Percentiles rank a stretch among this genome's conserved stretches.
Conservation (phyloP, 83 land plant genomes). For the Thuja plicata region DNA sequence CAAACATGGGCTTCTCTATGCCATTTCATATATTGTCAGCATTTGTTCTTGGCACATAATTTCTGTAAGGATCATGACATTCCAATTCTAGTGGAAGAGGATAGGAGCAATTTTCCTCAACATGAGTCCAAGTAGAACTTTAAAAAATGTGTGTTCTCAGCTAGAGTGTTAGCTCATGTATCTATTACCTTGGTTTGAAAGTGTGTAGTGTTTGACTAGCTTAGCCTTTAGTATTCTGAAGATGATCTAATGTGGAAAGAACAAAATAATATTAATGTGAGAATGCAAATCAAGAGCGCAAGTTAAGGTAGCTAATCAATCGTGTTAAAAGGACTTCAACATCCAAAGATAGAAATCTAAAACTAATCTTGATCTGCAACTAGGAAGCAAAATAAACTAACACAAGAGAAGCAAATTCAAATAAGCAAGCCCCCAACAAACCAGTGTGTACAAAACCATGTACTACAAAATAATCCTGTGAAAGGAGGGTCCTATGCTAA, state of each 20-base stretch:
- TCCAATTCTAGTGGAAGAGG: background rate
- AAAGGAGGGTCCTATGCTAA: background rate
- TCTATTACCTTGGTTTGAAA: background rate
- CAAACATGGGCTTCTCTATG: background rate
- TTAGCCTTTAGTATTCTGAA: background rate
- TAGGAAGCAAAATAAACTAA: no score
- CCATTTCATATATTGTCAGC: background rate
- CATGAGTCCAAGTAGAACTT: background rate
- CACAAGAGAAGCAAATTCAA: no score
- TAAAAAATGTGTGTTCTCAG: background rate
- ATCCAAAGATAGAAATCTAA: background rate
- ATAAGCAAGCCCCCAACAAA: no score
- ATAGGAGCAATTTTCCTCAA: background rate
- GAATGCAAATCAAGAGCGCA: background rate
- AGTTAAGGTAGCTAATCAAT: background rate
- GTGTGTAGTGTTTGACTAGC: background rate
- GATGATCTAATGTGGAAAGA: background rate
- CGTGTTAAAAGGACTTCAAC: background rate
- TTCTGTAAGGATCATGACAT: background rate
- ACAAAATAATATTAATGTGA: background rate
- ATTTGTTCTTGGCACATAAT: background rate
- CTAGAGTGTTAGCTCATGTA: background rate
- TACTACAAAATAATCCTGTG: background rate
- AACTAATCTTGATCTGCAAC: background rate
- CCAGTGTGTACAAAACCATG: background rate